Evolutionary conservation across 1,139 yeast genomes (phyloP), one percentile per base, ranked within the genome.

Genomic region (Kodamaea sp.): DNA sequence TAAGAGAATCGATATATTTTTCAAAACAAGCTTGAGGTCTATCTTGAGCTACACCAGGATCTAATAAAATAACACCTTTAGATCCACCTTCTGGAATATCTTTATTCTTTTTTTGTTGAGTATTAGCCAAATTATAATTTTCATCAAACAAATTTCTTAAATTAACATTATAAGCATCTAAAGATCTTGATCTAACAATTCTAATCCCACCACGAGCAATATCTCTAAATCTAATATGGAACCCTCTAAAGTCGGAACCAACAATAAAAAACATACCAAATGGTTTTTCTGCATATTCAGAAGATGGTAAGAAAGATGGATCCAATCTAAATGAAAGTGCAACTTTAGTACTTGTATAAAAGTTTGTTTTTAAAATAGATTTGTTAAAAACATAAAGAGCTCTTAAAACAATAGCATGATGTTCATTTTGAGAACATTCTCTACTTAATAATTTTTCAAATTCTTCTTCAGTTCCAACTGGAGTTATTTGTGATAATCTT

Each of bases 71-170:
- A 39, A 92, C 98, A 67, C 98, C 98, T 65, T 92, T 92, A 35
- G 97, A 88, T 33, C 98, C 98, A 61, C 98, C 98, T 73, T 92
- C 98, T 32, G 98, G 98, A 44, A 92, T 92, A 70, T 92, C 98
- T 71, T 92, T 92, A 68, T 92, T 92, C 69, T 92, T 92, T 53
- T 92, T 79, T 69, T 92, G 98, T 68, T 92, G 98, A 32, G 98
- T 92, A 46, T 84, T 81, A 32, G 98, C 98, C 63, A 92, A 77
- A 61, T 90, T 90, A 66, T 92, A 92, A 66, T 92, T 92, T 63
- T 92, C 98, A 63, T 92, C 98, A 65, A 92, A 89, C 62, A 92
- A 77, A 53, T 87, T 86, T 54, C 96, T 80, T 47, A 84, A 84
- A 60, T 92, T 92, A 57, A 81, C 80, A 39, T 84, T 79, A 63